Evolutionary conservation across 805 yeast species (phyloP), one percentile per base, ranked within the genome.

Genomic region (Cyberlindnera sargentensis): DNA sequence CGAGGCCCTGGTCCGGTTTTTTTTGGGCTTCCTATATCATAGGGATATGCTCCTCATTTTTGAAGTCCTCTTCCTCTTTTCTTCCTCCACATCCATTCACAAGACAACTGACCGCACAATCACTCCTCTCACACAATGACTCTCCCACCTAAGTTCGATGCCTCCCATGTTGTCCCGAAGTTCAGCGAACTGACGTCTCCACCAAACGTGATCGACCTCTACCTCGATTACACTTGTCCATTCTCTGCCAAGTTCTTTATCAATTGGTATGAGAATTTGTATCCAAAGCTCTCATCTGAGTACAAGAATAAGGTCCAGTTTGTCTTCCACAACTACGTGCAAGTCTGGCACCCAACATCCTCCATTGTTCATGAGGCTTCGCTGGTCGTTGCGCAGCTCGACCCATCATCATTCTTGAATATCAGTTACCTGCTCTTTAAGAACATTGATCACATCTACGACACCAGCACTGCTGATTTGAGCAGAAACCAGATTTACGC

Each of bases 311-410:
- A 73, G 47, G 75, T 82, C 52, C 76, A 77, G 50, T 72, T 85
- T 47, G 75, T 79, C 8, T 77, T 82, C 61, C 73, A 80, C 48
- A 82, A 85, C 56, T 88, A 82, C 34, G 70, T 84, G n/a, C 96
- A 88, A 66, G 93, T 95, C 51, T 88, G 95, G 95, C 96, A 88
- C 60, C 82, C 90, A 36, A 76, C 79, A 44, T 81, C 91, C 1
- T 73, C 76, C 5, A 63, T 77, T 32, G 67, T 79, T 34, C 82
- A 83, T 58, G 95, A 88, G 57, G 83, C 84, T 35, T 72, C 84
- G 0, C 61, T 88, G 26, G 89, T 82, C 0, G 80, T 82, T 29
- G 84, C 84, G n/a, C 66, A 73, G 39, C 48, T 66, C n/a, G 68
- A 65, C 11, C 82, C 85, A 1, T 61, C 57, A 2, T 61, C 66